Base-by-base conservation (phyloP, 768 basidiomycete genomes). In the Macrolepiota fuliginosa region DNA sequence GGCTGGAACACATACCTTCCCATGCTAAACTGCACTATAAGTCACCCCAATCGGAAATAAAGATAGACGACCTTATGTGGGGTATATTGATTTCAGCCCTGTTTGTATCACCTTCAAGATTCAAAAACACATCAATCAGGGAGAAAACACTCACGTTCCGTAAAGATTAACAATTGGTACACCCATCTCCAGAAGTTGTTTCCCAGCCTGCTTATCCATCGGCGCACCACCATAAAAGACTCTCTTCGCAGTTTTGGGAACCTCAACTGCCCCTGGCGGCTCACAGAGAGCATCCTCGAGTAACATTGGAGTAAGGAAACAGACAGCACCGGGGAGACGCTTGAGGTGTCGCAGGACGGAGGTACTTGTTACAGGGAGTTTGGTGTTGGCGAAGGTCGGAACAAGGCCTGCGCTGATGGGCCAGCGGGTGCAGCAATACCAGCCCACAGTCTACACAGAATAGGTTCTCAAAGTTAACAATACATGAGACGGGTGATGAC, bases 31-130 rank as follows among this genome's bases (percentile, higher is more conserved):
- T n/a, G n/a, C 19, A 37, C 6, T 40, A 17, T 40, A 40, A 12
- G 39, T 4, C 11, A 32, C 17, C 17, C 7, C 37, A 24, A 35
- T 25, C 11, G 52, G n/a, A 29, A 13, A 15, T 19, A 36, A 42
- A 19, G 49, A 9, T 15, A 9, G 27, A 9, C n/a, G n/a, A n/a
- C n/a, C n/a, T 17, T 56, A 71, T 69, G 55, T 58, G 56, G 19
- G 66, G 36, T 29, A 63, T 29, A 40, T 66, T 63, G 15, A 58
- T n/a, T 61, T 70, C 69, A 11, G 69, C 66, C 51, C 69, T 70
- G 35, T 49, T 19, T 19, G 32, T 25, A 42, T 40, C 46, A n/a
- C 0, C 17, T 58, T 27, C 36, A 25, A n/a, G n/a, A n/a, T n/a
- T n/a, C n/a, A n/a, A n/a, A n/a, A n/a, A 4, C 24, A 7, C 10